These are phyloP conservation scores for Zymoseptoria ardabiliae DNA, from an alignment of 2,329 filamentous ascomycete species.

Conservation along the genomic window DNA sequence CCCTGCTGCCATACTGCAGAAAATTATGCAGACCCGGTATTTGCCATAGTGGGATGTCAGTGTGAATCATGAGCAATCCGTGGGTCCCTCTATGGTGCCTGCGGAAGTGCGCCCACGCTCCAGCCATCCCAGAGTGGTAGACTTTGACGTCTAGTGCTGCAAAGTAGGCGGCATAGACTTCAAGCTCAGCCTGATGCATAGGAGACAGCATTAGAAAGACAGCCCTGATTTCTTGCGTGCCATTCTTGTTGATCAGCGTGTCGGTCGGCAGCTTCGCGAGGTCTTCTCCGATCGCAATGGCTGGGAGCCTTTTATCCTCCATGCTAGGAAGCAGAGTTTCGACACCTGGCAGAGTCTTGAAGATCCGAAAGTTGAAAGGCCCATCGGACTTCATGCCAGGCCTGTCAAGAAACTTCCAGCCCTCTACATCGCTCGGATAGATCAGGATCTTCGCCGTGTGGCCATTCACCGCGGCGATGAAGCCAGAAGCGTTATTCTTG, in stretches of 20 bases:
- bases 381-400: slow-evolving; percentile 1
- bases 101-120: slow-evolving; percentile 24
- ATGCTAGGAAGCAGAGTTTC: neutral
- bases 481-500: slow-evolving; percentile 15
- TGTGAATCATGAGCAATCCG: slow-evolving; percentile 23
- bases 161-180: slow-evolving; percentile 17
- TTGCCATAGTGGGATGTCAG: slow-evolving; percentile 29
- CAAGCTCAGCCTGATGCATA: slow-evolving; percentile 12
- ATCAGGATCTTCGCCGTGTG: slow-evolving; percentile 17
- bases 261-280: slow-evolving; percentile 6
- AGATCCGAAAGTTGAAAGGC: slow-evolving; percentile 10
- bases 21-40: slow-evolving; percentile 29
- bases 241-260: slow-evolving; percentile 4
- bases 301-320: neutral
- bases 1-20: slow-evolving; percentile 18
- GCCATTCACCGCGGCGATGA: slow-evolving; percentile 12
- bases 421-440: slow-evolving; percentile 20
- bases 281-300: slow-evolving; percentile 3
- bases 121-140: slow-evolving; percentile 17
- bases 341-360: slow-evolving; percentile 3
- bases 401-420: slow-evolving; percentile 22
- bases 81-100: neutral
- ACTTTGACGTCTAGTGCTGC: slow-evolving; percentile 16
- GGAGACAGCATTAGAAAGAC: slow-evolving; percentile 26
- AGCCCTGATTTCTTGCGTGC: slow-evolving; percentile 3